Evolutionary conservation across 2,329 filamentous ascomycete species (phyloP).

Genomic region (Pseudogymnoascus sp.): DNA sequence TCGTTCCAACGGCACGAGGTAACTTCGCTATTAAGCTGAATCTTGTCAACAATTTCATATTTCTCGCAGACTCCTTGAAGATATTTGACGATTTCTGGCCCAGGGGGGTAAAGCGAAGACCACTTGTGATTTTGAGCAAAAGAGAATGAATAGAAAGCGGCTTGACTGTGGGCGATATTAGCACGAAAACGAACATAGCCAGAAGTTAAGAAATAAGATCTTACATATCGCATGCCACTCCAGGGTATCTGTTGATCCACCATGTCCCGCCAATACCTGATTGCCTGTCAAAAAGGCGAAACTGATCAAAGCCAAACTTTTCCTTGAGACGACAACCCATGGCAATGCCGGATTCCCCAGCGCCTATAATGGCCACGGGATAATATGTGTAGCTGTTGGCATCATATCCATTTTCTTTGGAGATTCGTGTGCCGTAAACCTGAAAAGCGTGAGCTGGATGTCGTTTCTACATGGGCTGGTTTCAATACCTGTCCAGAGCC

Average conservation of each 20-base stretch:
- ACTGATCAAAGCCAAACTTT: constrained; percentile 48
- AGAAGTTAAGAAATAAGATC: constrained; percentile 10
- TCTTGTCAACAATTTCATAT: constrained; percentile 48
- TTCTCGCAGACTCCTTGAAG: constrained; percentile 45
- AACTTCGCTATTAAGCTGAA: constrained; percentile 52
- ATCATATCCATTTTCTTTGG: constrained; percentile 33
- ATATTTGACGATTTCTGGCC: constrained; percentile 44
- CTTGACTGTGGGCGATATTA: constrained; percentile 37
- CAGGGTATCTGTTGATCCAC: constrained; percentile 54
- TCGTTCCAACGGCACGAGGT: constrained; percentile 44
- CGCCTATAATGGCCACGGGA: constrained; percentile 49
- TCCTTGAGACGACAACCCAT: constrained; percentile 51
- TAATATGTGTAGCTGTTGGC: constrained; percentile 37
- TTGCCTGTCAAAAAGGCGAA: constrained; percentile 50
- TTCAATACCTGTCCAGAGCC: neutral
- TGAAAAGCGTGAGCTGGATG: neutral
- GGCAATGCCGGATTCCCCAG: constrained; percentile 52
- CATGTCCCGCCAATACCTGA: constrained; percentile 52
- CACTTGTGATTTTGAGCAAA: constrained; percentile 47
- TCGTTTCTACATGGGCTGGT: neutral
- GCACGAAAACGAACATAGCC: neutral
- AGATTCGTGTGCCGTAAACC: constrained; percentile 30
- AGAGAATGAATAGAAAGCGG: constrained; percentile 49
- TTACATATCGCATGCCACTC: constrained; percentile 45
- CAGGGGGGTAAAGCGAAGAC: constrained; percentile 42